Percentiles rank a stretch among this genome's conserved stretches.
phyloP scores from a whole-genome alignment of 495 filamentous ascomycete genomes.

The Hypomontagnella monticulosa region DNA sequence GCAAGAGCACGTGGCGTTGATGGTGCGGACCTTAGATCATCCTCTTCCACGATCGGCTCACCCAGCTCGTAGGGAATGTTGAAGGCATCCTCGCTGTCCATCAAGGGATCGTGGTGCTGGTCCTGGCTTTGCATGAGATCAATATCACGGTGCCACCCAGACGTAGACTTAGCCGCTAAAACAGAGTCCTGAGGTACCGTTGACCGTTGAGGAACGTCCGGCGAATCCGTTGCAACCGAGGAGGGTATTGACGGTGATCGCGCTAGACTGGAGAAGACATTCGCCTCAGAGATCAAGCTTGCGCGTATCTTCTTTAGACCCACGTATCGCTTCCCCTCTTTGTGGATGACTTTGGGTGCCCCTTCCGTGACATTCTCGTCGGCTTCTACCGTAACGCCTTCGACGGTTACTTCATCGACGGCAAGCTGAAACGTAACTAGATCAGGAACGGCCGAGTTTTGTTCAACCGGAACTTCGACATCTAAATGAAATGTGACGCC shows the following conservation, averaged over 20 bases:
- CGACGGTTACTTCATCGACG: slow-evolving; percentile 71
- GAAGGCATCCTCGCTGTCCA: slow-evolving; percentile 60
- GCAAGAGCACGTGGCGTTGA: slow-evolving; percentile 57
- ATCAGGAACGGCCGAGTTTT: slow-evolving; percentile 59
- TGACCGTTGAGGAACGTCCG: slow-evolving; percentile 36
- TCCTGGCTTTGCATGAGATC: slow-evolving; percentile 44
- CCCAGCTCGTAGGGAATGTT: slow-evolving; percentile 60
- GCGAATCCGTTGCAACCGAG: slow-evolving; percentile 63
- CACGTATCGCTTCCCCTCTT: slow-evolving; percentile 72
- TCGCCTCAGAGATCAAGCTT: slow-evolving; percentile 75
- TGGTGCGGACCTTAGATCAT: slow-evolving; percentile 46
- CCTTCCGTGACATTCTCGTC: slow-evolving; percentile 27
- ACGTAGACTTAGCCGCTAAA: not conserved
- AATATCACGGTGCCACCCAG: slow-evolving; percentile 29
- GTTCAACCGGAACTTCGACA: slow-evolving; percentile 70
- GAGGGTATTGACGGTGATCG: slow-evolving; percentile 69
- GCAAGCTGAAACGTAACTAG: slow-evolving; percentile 71
- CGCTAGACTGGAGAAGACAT: slow-evolving; percentile 73
- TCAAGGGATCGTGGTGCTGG: slow-evolving; percentile 38
- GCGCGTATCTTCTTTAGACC: slow-evolving; percentile 69
- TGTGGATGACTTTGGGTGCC: slow-evolving; percentile 45
- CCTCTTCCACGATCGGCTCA: slow-evolving; percentile 33
- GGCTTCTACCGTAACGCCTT: slow-evolving; percentile 64
- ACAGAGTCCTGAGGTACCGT: slow-evolving; percentile 30
- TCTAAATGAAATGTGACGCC: slow-evolving; percentile 66